These are phyloP conservation scores for Fusarium chlamydosporum DNA, from an alignment of 2,329 filamentous ascomycete species.

Conservation along the genomic window DNA sequence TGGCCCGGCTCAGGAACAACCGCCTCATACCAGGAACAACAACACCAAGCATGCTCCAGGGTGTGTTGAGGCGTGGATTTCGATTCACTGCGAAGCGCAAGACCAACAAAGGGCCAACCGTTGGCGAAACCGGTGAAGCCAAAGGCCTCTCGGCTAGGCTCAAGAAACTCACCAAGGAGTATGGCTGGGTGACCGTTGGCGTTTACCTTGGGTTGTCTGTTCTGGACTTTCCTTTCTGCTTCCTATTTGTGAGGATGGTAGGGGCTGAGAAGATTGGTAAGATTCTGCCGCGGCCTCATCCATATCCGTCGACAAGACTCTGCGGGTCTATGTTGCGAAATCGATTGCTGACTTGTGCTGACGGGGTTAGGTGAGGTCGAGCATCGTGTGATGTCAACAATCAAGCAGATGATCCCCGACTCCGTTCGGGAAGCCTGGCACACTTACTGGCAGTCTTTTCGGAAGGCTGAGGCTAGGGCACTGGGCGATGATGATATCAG, in stretches of 20 bases:
- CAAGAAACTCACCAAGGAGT: constrained; percentile 89
- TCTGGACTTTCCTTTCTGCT: constrained; percentile 95
- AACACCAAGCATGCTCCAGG: constrained; percentile 44
- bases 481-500: constrained; percentile 61
- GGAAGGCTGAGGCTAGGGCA: constrained; percentile 61
- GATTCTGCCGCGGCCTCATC: constrained; percentile 38
- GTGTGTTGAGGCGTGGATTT: constrained; percentile 53
- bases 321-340: background rate
- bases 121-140: constrained; percentile 45
- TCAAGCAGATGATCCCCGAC: constrained; percentile 72
- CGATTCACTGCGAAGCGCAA: constrained; percentile 55
- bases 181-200: constrained; percentile 93
- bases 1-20: constrained; percentile 38
- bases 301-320: constrained; percentile 15
- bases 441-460: constrained; percentile 64
- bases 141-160: constrained; percentile 77
- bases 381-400: constrained; percentile 73
- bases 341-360: constrained; percentile 34
- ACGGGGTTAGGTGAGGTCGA: constrained; percentile 69
- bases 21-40: constrained; percentile 36
- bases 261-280: constrained; percentile 89
- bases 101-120: constrained; percentile 45
- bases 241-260: constrained; percentile 84
- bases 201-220: constrained; percentile 88
- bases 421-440: constrained; percentile 68